phyloP scores from a whole-genome alignment of 345 rosid genomes.

The Pelargonium nanum region DNA sequence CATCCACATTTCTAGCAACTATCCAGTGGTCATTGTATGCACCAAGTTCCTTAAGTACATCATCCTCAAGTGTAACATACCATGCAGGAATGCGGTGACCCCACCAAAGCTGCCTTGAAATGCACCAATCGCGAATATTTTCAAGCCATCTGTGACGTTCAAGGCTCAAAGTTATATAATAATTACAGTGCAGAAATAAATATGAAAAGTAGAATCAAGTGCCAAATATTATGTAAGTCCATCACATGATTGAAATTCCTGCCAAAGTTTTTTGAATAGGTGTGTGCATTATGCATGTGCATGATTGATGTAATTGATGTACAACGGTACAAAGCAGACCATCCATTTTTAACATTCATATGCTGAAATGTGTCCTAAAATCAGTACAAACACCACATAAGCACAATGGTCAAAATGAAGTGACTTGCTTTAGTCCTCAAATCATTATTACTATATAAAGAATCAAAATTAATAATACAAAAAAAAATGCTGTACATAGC shows the following conservation, averaged over 20 bases:
- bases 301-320: too few relatives aligned
- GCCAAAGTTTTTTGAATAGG: too few relatives aligned
- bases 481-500: not conserved
- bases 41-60: constrained; percentile 63
- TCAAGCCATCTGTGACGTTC: constrained; percentile 80
- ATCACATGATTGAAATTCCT: too few relatives aligned
- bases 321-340: too few relatives aligned
- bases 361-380: too few relatives aligned
- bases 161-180: constrained; percentile 12
- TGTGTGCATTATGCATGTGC: too few relatives aligned
- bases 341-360: too few relatives aligned
- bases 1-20: constrained; percentile 65
- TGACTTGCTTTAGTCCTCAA: constrained; percentile 1
- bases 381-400: too few relatives aligned
- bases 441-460: not conserved
- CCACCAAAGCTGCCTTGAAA: constrained; percentile 99
- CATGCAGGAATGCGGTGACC: constrained; percentile 93
- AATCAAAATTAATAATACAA: not conserved
- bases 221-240: too few relatives aligned
- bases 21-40: constrained; percentile 79
- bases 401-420: too few relatives aligned
- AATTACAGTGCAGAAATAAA: not conserved
- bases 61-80: constrained; percentile 76
- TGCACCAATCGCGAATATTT: constrained; percentile 91
- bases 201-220: not conserved